Evolutionary conservation across 345 rosid species (phyloP), one percentile per base, ranked within the genome.

Genomic region (Eucalyptus leucophloia): DNA sequence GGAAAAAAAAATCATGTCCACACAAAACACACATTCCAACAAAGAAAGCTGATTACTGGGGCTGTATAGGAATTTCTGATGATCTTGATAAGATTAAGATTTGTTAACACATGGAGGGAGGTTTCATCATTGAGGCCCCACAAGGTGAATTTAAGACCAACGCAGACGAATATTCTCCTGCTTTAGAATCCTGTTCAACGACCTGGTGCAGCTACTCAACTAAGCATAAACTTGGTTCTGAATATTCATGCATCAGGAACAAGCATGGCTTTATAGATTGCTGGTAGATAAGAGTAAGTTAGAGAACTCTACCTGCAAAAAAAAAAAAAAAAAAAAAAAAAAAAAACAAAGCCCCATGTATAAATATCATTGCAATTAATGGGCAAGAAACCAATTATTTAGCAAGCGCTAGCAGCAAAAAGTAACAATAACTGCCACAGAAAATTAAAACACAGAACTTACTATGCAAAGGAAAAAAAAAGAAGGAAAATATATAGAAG

Each of bases 301-400:
- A 94, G 90, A 67, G 92, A 82, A 92, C 94, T 94, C 92, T 58
- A 94, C 96, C 99, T 97, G 98, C 93, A 51, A 93, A 87, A 89
- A 21, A 80, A 45, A 2, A 45, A 93, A 87, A 89, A 30, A 83
- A 44, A 2, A 45, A 89, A 87, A n/a, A n/a, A n/a, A n/a, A 17
- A 82, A 87, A 81, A 58, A n/a, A n/a, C 2, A 17, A 21, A 51
- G 54, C 54, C 60, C 23, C 44, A 18, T 34, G 83, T 77, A 77
- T 37, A 40, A 37, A 47, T 77, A 77, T 12, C 47, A 40, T 11
- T 77, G 24, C 28, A 77, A 24, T n/a, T 40, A 88, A 56, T 87
- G 77, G 13, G 47, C 60, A 69, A 26, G 10, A 86, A 40, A 56
- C 47, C 32, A 86, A 62, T 49, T 58, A 81, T 87, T 14, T 49